Conservation (phyloP, 2,329 filamentous ascomycete species). For the Hymenoscyphus fraxineus region DNA sequence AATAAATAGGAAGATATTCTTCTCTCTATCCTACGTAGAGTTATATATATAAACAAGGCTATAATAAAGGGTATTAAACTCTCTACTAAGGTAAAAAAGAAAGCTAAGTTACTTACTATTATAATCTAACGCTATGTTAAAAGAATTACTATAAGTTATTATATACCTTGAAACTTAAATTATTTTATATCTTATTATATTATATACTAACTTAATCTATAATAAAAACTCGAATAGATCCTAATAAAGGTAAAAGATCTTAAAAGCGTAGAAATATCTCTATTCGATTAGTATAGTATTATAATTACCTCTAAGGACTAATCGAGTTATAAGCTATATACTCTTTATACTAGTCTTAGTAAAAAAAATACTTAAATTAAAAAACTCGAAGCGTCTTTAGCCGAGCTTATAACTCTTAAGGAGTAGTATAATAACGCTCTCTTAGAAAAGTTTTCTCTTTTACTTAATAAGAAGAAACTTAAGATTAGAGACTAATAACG, state of each 20-base stretch:
- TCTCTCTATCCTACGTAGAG: slow-evolving; percentile 50
- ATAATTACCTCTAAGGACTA: slow-evolving; percentile 42
- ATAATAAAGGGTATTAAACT: slow-evolving; percentile 60
- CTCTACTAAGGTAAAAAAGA: slow-evolving; percentile 51
- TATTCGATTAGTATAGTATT: slow-evolving; percentile 67
- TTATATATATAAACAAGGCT: slow-evolving; percentile 39
- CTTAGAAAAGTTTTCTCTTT: slow-evolving; percentile 63
- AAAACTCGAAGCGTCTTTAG: slow-evolving; percentile 59
- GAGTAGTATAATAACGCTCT: slow-evolving; percentile 63
- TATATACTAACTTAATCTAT: slow-evolving; percentile 17
- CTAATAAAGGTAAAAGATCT: slow-evolving; percentile 46
- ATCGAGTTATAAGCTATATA: slow-evolving; percentile 17
- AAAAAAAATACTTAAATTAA: slow-evolving; percentile 53
- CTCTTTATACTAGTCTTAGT: slow-evolving; percentile 39
- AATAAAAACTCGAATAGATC: slow-evolving; percentile 68
- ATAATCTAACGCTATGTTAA: slow-evolving; percentile 62
- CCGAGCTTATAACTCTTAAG: slow-evolving; percentile 65
- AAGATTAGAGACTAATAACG: slow-evolving; percentile 73
- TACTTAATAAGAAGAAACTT: slow-evolving; percentile 76
- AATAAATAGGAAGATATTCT: slow-evolving; percentile 67
- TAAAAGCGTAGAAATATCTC: slow-evolving; percentile 50
- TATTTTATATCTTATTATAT: background rate
- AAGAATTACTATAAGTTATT: slow-evolving; percentile 60
- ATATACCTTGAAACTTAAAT: slow-evolving; percentile 9
- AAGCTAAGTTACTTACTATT: slow-evolving; percentile 51